Base-by-base conservation (phyloP, 768 basidiomycete genomes). In the Suillus decipiens region DNA sequence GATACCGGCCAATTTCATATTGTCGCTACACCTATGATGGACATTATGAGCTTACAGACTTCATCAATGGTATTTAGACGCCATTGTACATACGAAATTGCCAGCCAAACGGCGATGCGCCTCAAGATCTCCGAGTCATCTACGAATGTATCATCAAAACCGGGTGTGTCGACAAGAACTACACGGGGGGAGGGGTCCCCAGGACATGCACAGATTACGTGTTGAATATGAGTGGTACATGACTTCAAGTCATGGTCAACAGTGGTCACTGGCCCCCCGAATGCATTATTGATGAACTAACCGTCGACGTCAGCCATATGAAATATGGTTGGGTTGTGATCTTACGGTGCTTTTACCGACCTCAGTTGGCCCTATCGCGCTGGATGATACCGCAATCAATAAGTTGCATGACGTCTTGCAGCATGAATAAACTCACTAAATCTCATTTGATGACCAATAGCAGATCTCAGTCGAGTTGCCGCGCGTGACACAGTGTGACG, bases 1-100 rank as follows among this genome's bases (percentile, higher is more conserved):
- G 45, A 78, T 68, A 2, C 77, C 76, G 5, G 70, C 62, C 2
- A 78, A 67, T 54, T 69, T 71, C 43, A 69, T 64, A 0, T 65
- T 60, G 8, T 64, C 54, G 60, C 68, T 62, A 54, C 75, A 74
- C 48, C 77, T 76, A 53, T 2, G 60, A 28, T 14, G 0, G n/a
- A 24, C 9, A 36, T 19, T 2, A 28, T 62, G 12, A 34, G 60
- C 24, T 5, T 42, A 15, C 17, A 42, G 15, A n/a, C 33, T 42
- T 42, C n/a, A 43, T 11, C 24, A 17, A 57, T 63, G 45, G 19
- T 53, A 37, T n/a, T n/a, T n/a, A n/a, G n/a, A n/a, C n/a, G n/a
- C n/a, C n/a, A n/a, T n/a, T n/a, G 10, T 47, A 55, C 67, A 59
- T 63, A 76, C 75, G 68, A 72, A 60, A 60, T 55, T 31, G 64